Percentiles rank a stretch among this genome's conserved stretches.
Conservation (phyloP, 2,329 filamentous ascomycete species). For the Chalara sp. region DNA sequence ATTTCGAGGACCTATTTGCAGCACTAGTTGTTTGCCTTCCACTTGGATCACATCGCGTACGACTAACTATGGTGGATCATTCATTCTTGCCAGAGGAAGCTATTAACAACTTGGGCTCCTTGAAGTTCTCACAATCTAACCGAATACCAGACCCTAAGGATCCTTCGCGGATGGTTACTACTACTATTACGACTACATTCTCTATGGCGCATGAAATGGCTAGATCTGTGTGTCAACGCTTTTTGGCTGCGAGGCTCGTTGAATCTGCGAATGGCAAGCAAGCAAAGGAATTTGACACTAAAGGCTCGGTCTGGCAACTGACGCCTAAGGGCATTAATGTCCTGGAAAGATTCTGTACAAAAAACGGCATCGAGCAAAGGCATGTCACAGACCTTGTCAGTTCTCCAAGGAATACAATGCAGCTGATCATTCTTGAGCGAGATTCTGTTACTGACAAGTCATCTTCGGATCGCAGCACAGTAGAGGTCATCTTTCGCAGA, state of each 20-base stretch:
- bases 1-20: slow-evolving; percentile 96
- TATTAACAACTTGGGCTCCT: slow-evolving; percentile 92
- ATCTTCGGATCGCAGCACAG: slow-evolving; percentile 77
- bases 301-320: slow-evolving; percentile 88
- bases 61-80: slow-evolving; percentile 85
- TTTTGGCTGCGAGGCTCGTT: slow-evolving; percentile 89
- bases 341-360: slow-evolving; percentile 82
- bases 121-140: slow-evolving; percentile 98
- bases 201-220: slow-evolving; percentile 99
- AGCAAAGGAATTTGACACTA: slow-evolving; percentile 75
- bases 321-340: slow-evolving; percentile 93
- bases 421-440: slow-evolving; percentile 84
- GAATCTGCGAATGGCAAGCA: slow-evolving; percentile 88
- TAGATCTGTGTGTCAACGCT: slow-evolving; percentile 87
- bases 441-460: slow-evolving; percentile 82
- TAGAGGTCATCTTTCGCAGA: slow-evolving; percentile 90
- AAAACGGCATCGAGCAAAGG: slow-evolving; percentile 91
- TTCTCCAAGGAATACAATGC: slow-evolving; percentile 67
- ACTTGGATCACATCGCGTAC: slow-evolving; percentile 80
- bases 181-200: slow-evolving; percentile 96
- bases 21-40: slow-evolving; percentile 94
- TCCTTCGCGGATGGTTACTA: slow-evolving; percentile 90
- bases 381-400: slow-evolving; percentile 83
- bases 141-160: slow-evolving; percentile 98
- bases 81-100: slow-evolving; percentile 97